Evolutionary conservation across 31 red algal species (phyloP).

Genomic region (Asparagopsis taxiformis): DNA sequence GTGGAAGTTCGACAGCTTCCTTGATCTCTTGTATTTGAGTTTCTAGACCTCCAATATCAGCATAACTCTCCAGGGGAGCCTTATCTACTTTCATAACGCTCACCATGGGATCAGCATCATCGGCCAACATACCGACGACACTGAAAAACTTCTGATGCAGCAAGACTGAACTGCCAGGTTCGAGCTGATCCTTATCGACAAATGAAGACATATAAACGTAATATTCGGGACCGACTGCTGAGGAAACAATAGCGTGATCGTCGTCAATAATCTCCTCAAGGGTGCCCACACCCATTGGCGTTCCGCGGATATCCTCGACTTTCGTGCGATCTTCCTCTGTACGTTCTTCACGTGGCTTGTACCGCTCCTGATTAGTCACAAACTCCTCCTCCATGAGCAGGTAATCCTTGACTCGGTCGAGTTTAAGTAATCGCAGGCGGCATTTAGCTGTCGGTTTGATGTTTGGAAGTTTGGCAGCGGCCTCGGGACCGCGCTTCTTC

Average conservation of each 20-base stretch:
- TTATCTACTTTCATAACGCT: slow-evolving; percentile 94
- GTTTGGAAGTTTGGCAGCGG: slow-evolving; percentile 71
- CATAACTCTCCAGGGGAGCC: slow-evolving; percentile 94
- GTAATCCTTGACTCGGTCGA: slow-evolving; percentile 98
- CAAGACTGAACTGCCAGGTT: slow-evolving; percentile 94
- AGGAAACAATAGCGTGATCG: slow-evolving; percentile 99
- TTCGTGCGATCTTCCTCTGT: slow-evolving; percentile 94
- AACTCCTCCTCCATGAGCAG: slow-evolving; percentile 99
- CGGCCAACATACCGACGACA: slow-evolving; percentile 94
- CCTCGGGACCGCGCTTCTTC: slow-evolving; percentile 82
- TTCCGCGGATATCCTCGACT: slow-evolving; percentile 95
- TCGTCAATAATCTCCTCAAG: slow-evolving; percentile 99
- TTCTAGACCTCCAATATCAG: slow-evolving; percentile 96
- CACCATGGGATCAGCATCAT: slow-evolving; percentile 96
- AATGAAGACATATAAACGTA: slow-evolving; percentile 98
- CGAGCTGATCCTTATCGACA: slow-evolving; percentile 96
- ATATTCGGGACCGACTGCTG: slow-evolving; percentile 96
- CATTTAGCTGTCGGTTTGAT: slow-evolving; percentile 93
- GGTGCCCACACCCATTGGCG: slow-evolving; percentile 96
- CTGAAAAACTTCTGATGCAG: slow-evolving; percentile 96
- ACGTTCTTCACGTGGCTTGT: slow-evolving; percentile 89
- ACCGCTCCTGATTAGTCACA: slow-evolving; percentile 81
- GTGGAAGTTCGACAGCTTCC: slow-evolving; percentile 94
- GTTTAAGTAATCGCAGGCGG: slow-evolving; percentile 85
- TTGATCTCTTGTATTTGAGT: slow-evolving; percentile 92